Conservation (phyloP, 768 basidiomycete genomes). For the Lyophyllum atratum region DNA sequence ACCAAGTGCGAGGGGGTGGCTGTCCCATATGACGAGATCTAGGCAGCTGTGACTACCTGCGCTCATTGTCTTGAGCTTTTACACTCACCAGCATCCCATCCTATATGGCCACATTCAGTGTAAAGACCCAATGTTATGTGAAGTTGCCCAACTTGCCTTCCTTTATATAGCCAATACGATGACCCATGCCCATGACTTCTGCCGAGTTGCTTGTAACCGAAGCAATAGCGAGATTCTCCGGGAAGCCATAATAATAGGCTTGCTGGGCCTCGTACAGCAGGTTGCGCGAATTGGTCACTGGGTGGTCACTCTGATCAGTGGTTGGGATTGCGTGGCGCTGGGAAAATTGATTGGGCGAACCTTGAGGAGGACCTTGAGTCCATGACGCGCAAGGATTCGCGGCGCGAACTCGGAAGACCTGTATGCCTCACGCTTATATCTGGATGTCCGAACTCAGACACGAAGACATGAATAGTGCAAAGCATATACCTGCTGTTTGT, state of each 20-base stretch:
- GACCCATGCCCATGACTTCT: conserved; percentile 69
- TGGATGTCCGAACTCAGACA: conserved; percentile 19
- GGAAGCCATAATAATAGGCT: conserved; percentile 79
- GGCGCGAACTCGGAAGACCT: conserved; percentile 81
- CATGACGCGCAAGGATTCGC: conserved; percentile 67
- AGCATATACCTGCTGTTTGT: conserved; percentile 35
- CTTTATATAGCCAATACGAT: conserved; percentile 80
- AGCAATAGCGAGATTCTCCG: conserved; percentile 66
- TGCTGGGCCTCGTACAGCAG: conserved; percentile 85
- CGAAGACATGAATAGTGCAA: neutral
- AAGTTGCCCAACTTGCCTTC: conserved; percentile 41
- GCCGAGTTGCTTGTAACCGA: conserved; percentile 79
- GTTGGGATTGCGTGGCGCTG: neutral
- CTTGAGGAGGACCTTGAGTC: conserved; percentile 76
- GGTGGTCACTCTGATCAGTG: conserved; percentile 60
- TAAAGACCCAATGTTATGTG: neutral
- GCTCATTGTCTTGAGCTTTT: neutral
- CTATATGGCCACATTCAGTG: conserved; percentile 28
- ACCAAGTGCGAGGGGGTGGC: conserved; percentile 81
- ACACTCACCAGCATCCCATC: conserved; percentile 72
- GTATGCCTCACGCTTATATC: conserved; percentile 83
- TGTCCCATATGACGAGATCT: conserved; percentile 85
- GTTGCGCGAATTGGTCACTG: conserved; percentile 67
- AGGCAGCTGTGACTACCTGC: neutral
- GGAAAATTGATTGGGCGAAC: conserved; percentile 28